Base-by-base conservation (phyloP, 2,329 filamentous ascomycete genomes). In the Tolypocladium endophyticum region DNA sequence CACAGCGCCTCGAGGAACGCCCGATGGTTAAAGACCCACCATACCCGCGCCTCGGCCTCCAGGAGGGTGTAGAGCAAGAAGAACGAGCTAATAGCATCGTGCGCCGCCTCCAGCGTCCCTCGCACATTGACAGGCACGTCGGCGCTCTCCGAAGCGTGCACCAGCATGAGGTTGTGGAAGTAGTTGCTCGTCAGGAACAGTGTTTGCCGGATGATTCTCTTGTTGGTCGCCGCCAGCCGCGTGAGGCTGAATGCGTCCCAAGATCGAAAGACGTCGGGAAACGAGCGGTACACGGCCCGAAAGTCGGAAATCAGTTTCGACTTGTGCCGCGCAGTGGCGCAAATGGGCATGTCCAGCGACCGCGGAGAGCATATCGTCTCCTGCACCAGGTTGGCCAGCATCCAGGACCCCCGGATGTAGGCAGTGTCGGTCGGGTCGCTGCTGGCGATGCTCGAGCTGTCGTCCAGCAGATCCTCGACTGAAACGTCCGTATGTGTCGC, bases 11-110 rank as follows among this genome's bases (percentile, higher is more conserved):
- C 89, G 58, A 92, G 79, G 68, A 92, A 92, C 0, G 89, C 89
- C 1, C 89, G 78, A 69, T 92, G 89, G 70, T 91, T 89, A 65
- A 92, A 90, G 0, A 90, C 88, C 89, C 89, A 93, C 89, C 89
- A 92, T 0, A 92, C 88, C 18, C 86, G 81, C 1, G 88, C 87
- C 74, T 93, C 89, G 20, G 78, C 77, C 64, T 87, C 84, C 62
- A 92, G 85, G 16, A 90, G 74, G 43, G 76, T 77, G 72, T 86
- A 89, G 8, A 92, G 79, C 60, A 91, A 79, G 70, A 92, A 92
- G 69, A 92, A 93, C 1, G 87, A 79, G 53, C 80, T 81, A 55
- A 93, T 83, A 5, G 89, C 89, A 68, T 89, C 87, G 66, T 90
- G 86, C 0, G 89, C 89, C 0, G 88, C 87, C 71, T 92, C 88